Percentiles rank a stretch among this genome's conserved stretches.
Conservation (phyloP, 805 yeast species). For the Scheffersomyces stipitis region DNA sequence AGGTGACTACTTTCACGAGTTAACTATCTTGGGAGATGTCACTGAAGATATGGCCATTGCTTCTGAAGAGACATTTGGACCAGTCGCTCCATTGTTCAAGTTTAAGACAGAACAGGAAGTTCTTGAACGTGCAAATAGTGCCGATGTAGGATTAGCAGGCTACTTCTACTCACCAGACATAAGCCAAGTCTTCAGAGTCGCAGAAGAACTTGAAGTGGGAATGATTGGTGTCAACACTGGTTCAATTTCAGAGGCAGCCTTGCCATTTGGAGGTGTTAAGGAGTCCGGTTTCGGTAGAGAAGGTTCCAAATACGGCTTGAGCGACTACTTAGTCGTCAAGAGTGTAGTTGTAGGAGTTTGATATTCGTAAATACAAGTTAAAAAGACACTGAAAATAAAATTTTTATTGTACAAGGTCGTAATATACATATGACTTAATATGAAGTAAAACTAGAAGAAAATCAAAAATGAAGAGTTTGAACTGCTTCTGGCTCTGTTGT, state of each 20-base stretch:
- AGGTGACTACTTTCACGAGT: conserved; percentile 65
- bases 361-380: too few species aligned
- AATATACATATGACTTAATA: too few species aligned
- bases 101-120: conserved; percentile 68
- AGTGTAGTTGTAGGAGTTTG: conserved; percentile 57
- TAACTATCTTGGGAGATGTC: conserved; percentile 66
- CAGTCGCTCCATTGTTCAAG: conserved; percentile 68
- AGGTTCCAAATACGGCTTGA: conserved; percentile 73
- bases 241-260: conserved; percentile 61
- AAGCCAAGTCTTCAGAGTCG: conserved; percentile 54
- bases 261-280: conserved; percentile 78
- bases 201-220: conserved; percentile 70
- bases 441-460: too few species aligned
- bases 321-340: conserved; percentile 68
- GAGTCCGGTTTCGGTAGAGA: conserved; percentile 81
- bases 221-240: conserved; percentile 86
- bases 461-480: too few species aligned
- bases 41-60: conserved; percentile 56
- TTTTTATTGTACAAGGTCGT: too few species aligned
- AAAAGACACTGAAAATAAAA: too few species aligned
- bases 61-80: conserved; percentile 81
- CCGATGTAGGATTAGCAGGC: conserved; percentile 75
- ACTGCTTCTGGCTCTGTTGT: too few species aligned
- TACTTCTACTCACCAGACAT: conserved; percentile 65
- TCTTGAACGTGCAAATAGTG: conserved; percentile 58